Conservation (phyloP, 257 asterid genomes). For the Solanum pinnatisectum region DNA sequence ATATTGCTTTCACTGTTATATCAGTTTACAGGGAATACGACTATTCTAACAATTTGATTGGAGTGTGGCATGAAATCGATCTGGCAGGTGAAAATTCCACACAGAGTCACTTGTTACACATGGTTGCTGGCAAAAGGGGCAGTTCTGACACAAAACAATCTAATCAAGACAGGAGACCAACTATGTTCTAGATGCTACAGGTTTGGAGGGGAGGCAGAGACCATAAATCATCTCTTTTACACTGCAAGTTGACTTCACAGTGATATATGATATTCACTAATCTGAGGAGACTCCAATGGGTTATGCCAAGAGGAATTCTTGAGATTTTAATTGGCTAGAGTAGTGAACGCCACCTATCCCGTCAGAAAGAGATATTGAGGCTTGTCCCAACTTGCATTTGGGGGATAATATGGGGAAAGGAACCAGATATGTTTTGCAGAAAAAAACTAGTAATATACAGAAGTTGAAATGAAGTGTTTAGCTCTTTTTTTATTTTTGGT, state of each 20-base stretch:
- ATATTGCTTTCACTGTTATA: neutral
- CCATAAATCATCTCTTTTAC: neutral
- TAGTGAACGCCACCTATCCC: neutral
- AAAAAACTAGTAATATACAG: neutral
- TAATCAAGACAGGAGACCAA: neutral
- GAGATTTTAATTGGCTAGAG: neutral
- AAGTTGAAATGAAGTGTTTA: neutral
- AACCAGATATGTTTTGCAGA: neutral
- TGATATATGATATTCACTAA: neutral
- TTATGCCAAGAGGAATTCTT: neutral
- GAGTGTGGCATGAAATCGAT: neutral
- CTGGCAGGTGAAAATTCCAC: neutral
- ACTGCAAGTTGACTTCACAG: neutral
- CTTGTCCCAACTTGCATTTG: no score
- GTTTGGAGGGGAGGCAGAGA: neutral
- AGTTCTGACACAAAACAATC: neutral
- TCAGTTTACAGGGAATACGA: neutral
- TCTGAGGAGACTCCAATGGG: neutral
- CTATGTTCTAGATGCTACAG: neutral
- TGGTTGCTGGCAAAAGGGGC: neutral
- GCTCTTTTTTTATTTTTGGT: neutral
- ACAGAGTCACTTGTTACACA: neutral
- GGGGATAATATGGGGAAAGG: neutral
- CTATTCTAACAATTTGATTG: neutral
- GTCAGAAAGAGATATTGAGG: no score